Evolutionary conservation across 371 early-diverging fungal species (phyloP).

Genomic region (Actinomortierella wolfii): DNA sequence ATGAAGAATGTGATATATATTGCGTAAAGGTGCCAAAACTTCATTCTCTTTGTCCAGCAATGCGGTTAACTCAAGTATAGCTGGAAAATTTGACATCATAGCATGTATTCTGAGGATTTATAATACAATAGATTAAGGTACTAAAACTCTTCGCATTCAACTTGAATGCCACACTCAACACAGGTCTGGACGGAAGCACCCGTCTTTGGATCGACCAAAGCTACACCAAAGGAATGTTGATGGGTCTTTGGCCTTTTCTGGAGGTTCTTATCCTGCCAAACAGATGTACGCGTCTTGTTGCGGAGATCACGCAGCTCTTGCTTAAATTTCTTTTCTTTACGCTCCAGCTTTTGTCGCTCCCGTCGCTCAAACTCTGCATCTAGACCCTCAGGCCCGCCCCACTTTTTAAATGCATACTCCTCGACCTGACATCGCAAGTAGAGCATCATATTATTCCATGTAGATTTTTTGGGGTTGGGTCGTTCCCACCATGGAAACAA

Average conservation of each 20-base stretch:
- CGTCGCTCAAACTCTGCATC: constrained; percentile 90
- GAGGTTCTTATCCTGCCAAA: constrained; percentile 65
- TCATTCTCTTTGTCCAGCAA: no score
- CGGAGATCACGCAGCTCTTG: constrained; percentile 78
- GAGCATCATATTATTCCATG: constrained; percentile 95
- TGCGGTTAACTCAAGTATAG: no score
- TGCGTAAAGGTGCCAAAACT: no score
- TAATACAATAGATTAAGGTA: no score
- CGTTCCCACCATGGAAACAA: constrained; percentile 84
- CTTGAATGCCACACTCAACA: constrained; percentile 68
- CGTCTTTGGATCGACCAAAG: constrained; percentile 51
- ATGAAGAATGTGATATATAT: no score
- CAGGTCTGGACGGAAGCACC: constrained; percentile 65
- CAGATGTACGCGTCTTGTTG: constrained; percentile 81
- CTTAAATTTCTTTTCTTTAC: constrained; percentile 87
- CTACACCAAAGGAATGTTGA: constrained; percentile 71
- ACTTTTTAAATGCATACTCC: constrained; percentile 90
- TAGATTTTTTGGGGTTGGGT: constrained; percentile 94
- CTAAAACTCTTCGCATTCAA: constrained; percentile 77
- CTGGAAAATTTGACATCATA: no score
- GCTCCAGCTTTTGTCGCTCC: constrained; percentile 76
- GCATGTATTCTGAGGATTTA: no score
- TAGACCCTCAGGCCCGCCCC: constrained; percentile 86
- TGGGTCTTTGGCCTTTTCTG: constrained; percentile 62
- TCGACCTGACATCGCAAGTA: constrained; percentile 92